phyloP scores from a whole-genome alignment of 345 rosid species.

The Trapa incisa region DNA sequence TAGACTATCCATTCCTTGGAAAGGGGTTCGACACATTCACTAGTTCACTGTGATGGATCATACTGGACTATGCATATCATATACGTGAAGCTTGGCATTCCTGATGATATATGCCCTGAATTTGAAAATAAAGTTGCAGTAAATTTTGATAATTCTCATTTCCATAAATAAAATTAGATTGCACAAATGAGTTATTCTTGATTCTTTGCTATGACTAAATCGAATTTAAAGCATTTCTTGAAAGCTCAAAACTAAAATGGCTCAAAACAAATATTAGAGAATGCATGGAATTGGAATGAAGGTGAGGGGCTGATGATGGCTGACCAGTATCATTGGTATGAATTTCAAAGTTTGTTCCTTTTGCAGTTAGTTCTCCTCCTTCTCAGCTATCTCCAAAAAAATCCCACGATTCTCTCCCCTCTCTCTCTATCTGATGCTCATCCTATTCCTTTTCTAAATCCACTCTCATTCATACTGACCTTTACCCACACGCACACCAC shows the following conservation, averaged over 20 bases:
- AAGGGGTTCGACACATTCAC: no score
- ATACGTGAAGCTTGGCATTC: no score
- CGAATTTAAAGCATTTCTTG: no score
- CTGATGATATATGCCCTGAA: no score
- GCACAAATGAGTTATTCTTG: no score
- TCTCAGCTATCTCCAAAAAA: not conserved
- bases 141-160: no score
- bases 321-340: not conserved
- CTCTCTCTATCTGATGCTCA: not conserved
- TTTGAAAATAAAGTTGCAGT: not conserved
- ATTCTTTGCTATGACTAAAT: no score
- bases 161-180: no score
- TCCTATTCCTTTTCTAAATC: slow-evolving; percentile 3
- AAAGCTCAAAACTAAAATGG: not conserved
- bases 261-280: no score
- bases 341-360: slow-evolving; percentile 4
- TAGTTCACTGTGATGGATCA: no score
- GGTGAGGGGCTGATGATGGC: not conserved
- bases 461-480: slow-evolving; percentile 7
- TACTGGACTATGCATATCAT: no score
- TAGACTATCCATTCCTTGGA: no score
- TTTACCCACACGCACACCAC: slow-evolving; percentile 10
- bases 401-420: not conserved
- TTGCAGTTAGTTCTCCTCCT: not conserved
- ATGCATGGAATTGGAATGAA: slow-evolving; percentile 5